Conservation (phyloP, 129 eudicot genomes). For the Solidago caesia region DNA sequence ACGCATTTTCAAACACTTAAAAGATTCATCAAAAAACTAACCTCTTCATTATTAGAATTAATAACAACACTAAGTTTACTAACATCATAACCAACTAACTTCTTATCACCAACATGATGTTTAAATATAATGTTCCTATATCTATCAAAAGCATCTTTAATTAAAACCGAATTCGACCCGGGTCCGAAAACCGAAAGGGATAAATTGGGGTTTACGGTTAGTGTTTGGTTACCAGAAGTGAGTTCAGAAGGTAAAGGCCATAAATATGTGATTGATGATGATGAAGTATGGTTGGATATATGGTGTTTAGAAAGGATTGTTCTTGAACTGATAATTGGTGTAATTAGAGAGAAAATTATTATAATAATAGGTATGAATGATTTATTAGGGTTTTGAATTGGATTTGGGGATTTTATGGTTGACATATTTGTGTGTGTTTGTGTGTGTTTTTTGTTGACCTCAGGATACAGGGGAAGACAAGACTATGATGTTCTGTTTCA, state of each 20-base stretch:
- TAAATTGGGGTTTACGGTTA: constrained; percentile 68
- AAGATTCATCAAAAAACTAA: constrained; percentile 9
- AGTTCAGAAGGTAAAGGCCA: constrained; percentile 82
- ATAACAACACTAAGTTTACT: constrained; percentile 47
- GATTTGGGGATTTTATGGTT: too few relatives aligned
- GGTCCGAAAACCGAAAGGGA: constrained; percentile 44
- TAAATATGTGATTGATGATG: constrained; percentile 41
- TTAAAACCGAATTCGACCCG: constrained; percentile 42
- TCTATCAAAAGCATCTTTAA: constrained; percentile 65
- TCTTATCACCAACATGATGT: constrained; percentile 33
- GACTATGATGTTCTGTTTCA: too few relatives aligned
- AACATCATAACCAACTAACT: constrained; percentile 42
- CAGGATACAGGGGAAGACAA: too few relatives aligned
- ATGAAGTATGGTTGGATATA: too few relatives aligned
- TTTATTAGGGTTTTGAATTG: too few relatives aligned
- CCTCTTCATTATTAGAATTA: constrained; percentile 59
- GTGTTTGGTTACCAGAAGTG: constrained; percentile 69
- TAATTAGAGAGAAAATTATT: too few relatives aligned
- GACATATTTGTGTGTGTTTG: too few relatives aligned
- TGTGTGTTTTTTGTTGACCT: too few relatives aligned
- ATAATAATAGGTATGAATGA: too few relatives aligned
- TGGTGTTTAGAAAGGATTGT: constrained; percentile 31
- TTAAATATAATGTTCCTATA: constrained; percentile 57
- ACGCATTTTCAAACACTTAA: neutral
- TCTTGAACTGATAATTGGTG: constrained; percentile 39